These are phyloP conservation scores for Lophiotrema nucula DNA, from an alignment of 495 filamentous ascomycete genomes.

Conservation along the genomic window DNA sequence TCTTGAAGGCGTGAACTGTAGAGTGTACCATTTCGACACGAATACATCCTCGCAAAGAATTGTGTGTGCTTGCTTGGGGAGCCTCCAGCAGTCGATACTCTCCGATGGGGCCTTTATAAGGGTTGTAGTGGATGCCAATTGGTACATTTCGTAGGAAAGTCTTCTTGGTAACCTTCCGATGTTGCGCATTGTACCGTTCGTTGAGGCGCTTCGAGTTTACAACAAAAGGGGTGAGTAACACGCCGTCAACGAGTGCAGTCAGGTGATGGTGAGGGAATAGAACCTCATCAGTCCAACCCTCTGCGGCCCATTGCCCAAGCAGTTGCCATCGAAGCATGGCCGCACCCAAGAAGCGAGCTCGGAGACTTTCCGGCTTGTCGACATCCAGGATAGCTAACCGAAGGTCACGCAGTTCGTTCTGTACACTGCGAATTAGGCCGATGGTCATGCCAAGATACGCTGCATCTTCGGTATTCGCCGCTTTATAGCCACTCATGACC, in stretches of 20 bases:
- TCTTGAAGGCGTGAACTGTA: neutral
- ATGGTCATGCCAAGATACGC: conserved; percentile 45
- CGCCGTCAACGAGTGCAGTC: neutral
- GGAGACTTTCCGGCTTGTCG: conserved; percentile 15
- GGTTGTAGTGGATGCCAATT: too few species aligned
- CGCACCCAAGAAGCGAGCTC: neutral
- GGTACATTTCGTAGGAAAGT: too few species aligned
- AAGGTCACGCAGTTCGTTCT: conserved; percentile 21
- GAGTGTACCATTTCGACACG: conserved; percentile 1
- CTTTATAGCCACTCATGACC: conserved; percentile 43
- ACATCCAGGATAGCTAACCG: conserved; percentile 40
- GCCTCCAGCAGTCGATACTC: too few species aligned
- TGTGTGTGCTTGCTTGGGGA: too few species aligned
- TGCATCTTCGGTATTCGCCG: conserved; percentile 25
- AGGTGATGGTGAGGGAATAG: neutral
- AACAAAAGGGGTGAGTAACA: neutral
- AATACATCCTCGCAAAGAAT: too few species aligned
- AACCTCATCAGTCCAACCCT: neutral
- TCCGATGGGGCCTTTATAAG: too few species aligned
- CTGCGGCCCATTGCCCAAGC: conserved; percentile 1
- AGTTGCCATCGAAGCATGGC: conserved; percentile 1
- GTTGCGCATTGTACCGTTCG: conserved; percentile 10
- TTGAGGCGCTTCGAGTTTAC: neutral
- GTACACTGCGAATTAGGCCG: conserved; percentile 42
- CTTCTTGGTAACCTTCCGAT: neutral